Conservation (phyloP, 75 land plant genomes). For the Picea glauca region DNA sequence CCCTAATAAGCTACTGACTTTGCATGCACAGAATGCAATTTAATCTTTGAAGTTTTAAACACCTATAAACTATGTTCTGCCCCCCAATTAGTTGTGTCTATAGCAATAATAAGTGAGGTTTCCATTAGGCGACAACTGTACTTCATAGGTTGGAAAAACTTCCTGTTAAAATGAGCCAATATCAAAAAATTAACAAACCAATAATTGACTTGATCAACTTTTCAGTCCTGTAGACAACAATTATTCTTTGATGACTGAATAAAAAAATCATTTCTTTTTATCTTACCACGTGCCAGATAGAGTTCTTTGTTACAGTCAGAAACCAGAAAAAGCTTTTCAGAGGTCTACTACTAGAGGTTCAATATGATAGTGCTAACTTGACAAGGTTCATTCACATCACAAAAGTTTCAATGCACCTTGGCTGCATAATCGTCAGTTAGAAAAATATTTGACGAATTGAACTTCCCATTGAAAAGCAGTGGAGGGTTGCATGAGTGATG, state of each 20-base stretch:
- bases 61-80: too few species aligned
- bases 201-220: neutral
- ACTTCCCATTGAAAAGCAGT: slow-evolving; percentile 22
- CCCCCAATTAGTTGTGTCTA: too few species aligned
- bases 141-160: too few species aligned
- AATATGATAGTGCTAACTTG: neutral
- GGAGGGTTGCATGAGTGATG: slow-evolving; percentile 31
- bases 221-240: neutral
- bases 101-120: too few species aligned
- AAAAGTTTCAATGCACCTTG: slow-evolving; percentile 18
- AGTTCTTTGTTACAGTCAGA: neutral
- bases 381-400: neutral
- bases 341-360: too few species aligned
- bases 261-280: neutral
- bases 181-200: too few species aligned
- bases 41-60: too few species aligned
- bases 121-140: too few species aligned
- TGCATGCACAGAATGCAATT: too few species aligned
- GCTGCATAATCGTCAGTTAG: slow-evolving; percentile 30
- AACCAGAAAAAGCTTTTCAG: neutral
- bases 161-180: too few species aligned
- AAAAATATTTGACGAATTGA: slow-evolving; percentile 19
- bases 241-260: neutral
- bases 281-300: neutral
- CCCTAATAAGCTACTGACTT: too few species aligned